Evolutionary conservation across 306 rosid species (phyloP), one percentile per base, ranked within the genome.

Genomic region (Sechiopsis laciniata): DNA sequence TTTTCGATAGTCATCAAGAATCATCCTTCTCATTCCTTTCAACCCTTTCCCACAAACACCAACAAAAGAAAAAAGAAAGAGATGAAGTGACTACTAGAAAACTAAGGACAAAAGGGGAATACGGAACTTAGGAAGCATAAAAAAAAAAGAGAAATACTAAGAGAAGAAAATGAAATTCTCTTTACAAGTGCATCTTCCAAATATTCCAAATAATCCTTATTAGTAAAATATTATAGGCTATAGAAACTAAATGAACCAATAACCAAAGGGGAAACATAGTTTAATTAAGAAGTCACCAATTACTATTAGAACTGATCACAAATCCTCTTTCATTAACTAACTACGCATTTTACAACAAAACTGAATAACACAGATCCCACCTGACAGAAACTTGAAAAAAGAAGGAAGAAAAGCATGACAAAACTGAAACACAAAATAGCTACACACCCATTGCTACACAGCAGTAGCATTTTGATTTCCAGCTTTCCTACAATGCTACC

Each of bases 391-490:
- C 21, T 35, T 45, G 73, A 66, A 62, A 62, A 13, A 37, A 20
- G 5, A 66, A 66, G 20, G 32, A 48, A 68, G 68, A 61, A 46
- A 48, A 21, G 20, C 21, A 68, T 68, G 48, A 52, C 73, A 50
- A 46, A 46, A 68, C 58, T 68, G 56, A 66, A 66, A 22, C 58
- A 68, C 42, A 46, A 45, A 21, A 48, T 22, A 68, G 58, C 57
- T 68, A 68, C 14, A 19, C 8, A 40, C 55, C 55, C 72, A 66
- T 64, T 24, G 48, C 55, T 19, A 19, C 11, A 37, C 35, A 66
- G 72, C 26, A n/a, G 16, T 10, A 65, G 54, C 54, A 40, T 42
- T 42, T 42, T 42, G 48, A 42, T 42, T 42, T 65, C 35, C 50
- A 29, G 40, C 54, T 17, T 26, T 65, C 11, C 24, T 8, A 9